Evolutionary conservation across 805 yeast genomes (phyloP).

Genomic region (Lipomyces japonicus): DNA sequence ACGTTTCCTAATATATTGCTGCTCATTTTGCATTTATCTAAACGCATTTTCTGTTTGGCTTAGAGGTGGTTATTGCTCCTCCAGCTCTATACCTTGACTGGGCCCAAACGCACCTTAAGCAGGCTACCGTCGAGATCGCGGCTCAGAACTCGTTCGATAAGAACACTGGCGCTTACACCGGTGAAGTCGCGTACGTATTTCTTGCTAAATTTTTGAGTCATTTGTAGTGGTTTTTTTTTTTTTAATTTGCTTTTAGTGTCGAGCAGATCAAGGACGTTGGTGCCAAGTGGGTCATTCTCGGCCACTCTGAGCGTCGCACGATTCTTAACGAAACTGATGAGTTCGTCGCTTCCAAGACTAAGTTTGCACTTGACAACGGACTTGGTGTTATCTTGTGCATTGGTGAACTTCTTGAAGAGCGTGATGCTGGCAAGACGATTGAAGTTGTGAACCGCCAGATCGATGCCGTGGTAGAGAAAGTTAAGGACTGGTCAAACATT

Average conservation of each 20-base stretch:
- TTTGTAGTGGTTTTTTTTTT: not conserved
- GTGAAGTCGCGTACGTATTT: slow-evolving; percentile 65
- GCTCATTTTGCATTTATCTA: not conserved
- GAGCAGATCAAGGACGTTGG: slow-evolving; percentile 85
- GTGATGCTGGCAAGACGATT: slow-evolving; percentile 82
- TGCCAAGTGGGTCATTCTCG: slow-evolving; percentile 90
- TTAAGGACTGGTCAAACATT: slow-evolving; percentile 83
- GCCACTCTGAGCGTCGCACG: slow-evolving; percentile 98
- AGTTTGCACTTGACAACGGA: slow-evolving; percentile 87
- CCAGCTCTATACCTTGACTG: slow-evolving; percentile 88
- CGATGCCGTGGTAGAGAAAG: slow-evolving; percentile 76
- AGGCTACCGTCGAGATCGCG: slow-evolving; percentile 67
- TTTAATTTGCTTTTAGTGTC: slow-evolving; percentile 44
- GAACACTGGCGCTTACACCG: slow-evolving; percentile 95
- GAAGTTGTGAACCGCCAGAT: slow-evolving; percentile 85
- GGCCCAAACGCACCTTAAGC: slow-evolving; percentile 66
- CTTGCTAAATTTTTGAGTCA: not conserved
- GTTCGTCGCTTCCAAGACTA: slow-evolving; percentile 88
- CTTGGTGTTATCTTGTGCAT: slow-evolving; percentile 90
- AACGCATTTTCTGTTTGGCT: not conserved
- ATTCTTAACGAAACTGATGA: slow-evolving; percentile 79
- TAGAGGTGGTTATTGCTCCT: slow-evolving; percentile 87
- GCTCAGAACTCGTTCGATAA: slow-evolving; percentile 89
- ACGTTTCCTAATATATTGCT: not conserved
- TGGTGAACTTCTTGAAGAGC: slow-evolving; percentile 79